These are phyloP conservation scores for Ophiosphaerella korrae DNA, from an alignment of 2,329 filamentous ascomycete species.

Conservation along the genomic window DNA sequence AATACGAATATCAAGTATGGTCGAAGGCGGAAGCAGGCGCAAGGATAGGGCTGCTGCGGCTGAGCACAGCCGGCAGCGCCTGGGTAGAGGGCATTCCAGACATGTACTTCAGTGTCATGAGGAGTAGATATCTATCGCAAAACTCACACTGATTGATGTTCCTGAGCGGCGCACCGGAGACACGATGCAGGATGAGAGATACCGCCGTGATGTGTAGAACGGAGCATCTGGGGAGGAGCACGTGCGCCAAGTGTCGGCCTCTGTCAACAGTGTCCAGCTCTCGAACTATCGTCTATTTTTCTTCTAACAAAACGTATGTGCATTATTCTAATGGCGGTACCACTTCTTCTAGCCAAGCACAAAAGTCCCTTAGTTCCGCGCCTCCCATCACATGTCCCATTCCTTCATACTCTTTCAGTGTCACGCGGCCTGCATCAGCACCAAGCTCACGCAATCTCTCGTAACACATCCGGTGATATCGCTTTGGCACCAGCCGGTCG, in stretches of 20 bases:
- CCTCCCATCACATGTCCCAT: conserved; percentile 54
- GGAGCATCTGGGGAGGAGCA: not conserved
- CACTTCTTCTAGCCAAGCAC: conserved; percentile 49
- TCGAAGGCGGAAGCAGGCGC: conserved; percentile 2
- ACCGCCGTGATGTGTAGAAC: conserved; percentile 22
- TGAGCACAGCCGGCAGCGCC: conserved; percentile 1
- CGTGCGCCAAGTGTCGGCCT: too few species aligned
- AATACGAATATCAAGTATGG: conserved; percentile 3
- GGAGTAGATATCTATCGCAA: not conserved
- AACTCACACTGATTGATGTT: conserved; percentile 12
- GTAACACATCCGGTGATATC: conserved; percentile 50
- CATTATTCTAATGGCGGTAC: conserved; percentile 31
- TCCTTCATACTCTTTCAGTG: conserved; percentile 55
- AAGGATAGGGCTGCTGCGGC: not conserved
- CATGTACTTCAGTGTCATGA: not conserved
- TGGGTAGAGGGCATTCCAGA: not conserved
- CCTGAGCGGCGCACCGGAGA: conserved; percentile 12
- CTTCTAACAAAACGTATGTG: not conserved
- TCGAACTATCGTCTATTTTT: too few species aligned
- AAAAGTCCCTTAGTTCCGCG: conserved; percentile 54
- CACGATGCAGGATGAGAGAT: conserved; percentile 28
- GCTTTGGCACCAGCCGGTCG: conserved; percentile 55
- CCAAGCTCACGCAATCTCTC: conserved; percentile 49
- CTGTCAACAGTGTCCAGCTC: too few species aligned
- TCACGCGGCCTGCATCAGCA: conserved; percentile 46